Percentiles rank a stretch among this genome's conserved stretches.
Conservation (phyloP, 768 basidiomycete genomes). For the Lanmaoa pseudosensibilis region DNA sequence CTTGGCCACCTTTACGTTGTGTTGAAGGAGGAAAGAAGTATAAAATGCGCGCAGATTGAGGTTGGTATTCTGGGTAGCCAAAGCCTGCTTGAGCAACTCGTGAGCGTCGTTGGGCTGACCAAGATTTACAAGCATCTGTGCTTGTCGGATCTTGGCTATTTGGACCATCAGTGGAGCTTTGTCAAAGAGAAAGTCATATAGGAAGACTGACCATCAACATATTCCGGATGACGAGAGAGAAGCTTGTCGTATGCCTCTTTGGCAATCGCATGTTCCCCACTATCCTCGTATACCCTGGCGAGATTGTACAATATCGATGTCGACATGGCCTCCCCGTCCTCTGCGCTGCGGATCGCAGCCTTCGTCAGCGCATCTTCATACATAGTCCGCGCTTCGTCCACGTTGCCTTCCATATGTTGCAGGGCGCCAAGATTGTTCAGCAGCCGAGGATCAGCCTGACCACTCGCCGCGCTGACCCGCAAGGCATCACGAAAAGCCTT, state of each 20-base stretch:
- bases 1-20: constrained; percentile 69
- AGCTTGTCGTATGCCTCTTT: constrained; percentile 87
- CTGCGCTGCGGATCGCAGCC: constrained; percentile 45
- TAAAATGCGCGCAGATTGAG: constrained; percentile 91
- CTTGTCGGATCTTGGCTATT: constrained; percentile 89
- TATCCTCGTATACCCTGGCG: constrained; percentile 87
- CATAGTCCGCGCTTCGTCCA: constrained; percentile 54
- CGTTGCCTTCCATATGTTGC: constrained; percentile 64
- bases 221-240: constrained; percentile 89
- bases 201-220: constrained; percentile 77
- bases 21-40: constrained; percentile 87
- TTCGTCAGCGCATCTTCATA: constrained; percentile 76
- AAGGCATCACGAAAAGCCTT: constrained; percentile 75
- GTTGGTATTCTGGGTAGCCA: constrained; percentile 73
- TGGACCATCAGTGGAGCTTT: constrained; percentile 7
- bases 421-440: constrained; percentile 81
- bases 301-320: constrained; percentile 90
- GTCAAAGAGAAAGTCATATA: not conserved
- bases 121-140: constrained; percentile 68
- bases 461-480: constrained; percentile 54
- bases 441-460: constrained; percentile 61
- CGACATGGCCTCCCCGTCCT: constrained; percentile 65
- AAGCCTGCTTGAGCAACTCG: constrained; percentile 84
- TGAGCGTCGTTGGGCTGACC: constrained; percentile 83
- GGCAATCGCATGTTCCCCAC: constrained; percentile 69